phyloP scores from a whole-genome alignment of 768 basidiomycete species.

The Pleurotus tuber-regium region DNA sequence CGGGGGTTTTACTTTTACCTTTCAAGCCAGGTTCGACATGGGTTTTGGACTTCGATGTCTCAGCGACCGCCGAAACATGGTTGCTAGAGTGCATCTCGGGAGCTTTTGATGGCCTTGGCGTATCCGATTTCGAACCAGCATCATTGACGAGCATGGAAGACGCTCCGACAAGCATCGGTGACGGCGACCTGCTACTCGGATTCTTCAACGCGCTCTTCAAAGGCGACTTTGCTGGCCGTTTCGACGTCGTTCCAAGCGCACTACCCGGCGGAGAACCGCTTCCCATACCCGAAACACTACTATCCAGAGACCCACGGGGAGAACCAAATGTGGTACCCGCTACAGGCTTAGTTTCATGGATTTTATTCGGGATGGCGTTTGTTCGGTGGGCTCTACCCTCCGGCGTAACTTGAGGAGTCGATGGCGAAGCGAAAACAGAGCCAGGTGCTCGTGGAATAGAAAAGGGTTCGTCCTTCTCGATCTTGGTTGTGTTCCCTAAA shows the following conservation, averaged over 20 bases:
- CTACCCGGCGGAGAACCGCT: background rate
- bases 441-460: slow-evolving; percentile 30
- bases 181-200: slow-evolving; percentile 47
- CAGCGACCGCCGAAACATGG: too few relatives aligned
- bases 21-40: too few relatives aligned
- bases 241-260: slow-evolving; percentile 14
- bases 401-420: slow-evolving; percentile 1
- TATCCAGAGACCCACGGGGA: slow-evolving; percentile 1
- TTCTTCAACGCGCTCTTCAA: slow-evolving; percentile 63
- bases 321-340: background rate
- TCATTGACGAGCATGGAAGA: too few relatives aligned
- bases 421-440: slow-evolving; percentile 30
- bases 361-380: too few relatives aligned
- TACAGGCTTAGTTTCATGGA: background rate
- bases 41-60: too few relatives aligned
- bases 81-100: too few relatives aligned
- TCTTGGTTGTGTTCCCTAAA: slow-evolving; percentile 11
- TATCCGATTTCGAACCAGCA: too few relatives aligned
- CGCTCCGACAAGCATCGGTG: slow-evolving; percentile 18
- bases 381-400: too few relatives aligned
- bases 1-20: slow-evolving; percentile 19
- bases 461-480: background rate
- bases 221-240: slow-evolving; percentile 46
- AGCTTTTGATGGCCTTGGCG: too few relatives aligned
- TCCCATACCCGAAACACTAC: background rate